A percentile compares a stretch with the other conserved stretches of the same genome.
These are phyloP conservation scores for Penicillium daleae DNA, from an alignment of 495 filamentous ascomycete species.

Conservation along the genomic window DNA sequence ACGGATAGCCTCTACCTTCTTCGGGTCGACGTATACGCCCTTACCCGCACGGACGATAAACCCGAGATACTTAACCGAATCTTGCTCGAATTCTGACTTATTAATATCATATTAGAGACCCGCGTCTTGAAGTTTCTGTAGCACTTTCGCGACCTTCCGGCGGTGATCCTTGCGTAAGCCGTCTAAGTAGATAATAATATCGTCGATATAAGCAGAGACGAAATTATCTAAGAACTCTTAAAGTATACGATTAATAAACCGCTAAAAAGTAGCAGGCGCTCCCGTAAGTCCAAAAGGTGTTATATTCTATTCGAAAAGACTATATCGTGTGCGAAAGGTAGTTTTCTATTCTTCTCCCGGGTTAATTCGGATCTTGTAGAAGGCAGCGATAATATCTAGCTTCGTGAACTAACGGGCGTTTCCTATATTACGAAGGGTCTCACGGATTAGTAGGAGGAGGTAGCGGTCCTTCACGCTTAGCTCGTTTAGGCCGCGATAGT, in stretches of 20 bases:
- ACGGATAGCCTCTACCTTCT: not conserved
- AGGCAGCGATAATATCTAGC: not conserved
- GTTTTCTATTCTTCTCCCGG: not conserved
- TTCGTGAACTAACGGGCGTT: not conserved
- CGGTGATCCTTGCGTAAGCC: not conserved
- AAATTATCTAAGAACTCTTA: not conserved
- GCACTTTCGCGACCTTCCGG: not conserved
- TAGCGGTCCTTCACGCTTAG: not conserved
- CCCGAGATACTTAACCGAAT: not conserved
- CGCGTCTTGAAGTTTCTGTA: not conserved
- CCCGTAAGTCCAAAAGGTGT: not conserved
- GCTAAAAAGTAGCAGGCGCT: not conserved
- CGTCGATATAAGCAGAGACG: not conserved
- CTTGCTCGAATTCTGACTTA: not conserved
- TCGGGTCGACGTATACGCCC: not conserved
- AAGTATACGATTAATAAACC: not conserved
- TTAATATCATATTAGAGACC: not conserved
- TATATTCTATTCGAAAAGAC: not conserved
- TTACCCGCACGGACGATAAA: not conserved
- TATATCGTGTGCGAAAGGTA: not conserved
- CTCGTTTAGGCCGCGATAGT: not conserved
- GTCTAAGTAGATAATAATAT: conserved; percentile 7
- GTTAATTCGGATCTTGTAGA: not conserved
- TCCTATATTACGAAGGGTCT: not conserved
- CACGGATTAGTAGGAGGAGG: not conserved